These are phyloP conservation scores for Paraconiothyrium sp. DNA, from an alignment of 2,329 filamentous ascomycete species.

Conservation along the genomic window DNA sequence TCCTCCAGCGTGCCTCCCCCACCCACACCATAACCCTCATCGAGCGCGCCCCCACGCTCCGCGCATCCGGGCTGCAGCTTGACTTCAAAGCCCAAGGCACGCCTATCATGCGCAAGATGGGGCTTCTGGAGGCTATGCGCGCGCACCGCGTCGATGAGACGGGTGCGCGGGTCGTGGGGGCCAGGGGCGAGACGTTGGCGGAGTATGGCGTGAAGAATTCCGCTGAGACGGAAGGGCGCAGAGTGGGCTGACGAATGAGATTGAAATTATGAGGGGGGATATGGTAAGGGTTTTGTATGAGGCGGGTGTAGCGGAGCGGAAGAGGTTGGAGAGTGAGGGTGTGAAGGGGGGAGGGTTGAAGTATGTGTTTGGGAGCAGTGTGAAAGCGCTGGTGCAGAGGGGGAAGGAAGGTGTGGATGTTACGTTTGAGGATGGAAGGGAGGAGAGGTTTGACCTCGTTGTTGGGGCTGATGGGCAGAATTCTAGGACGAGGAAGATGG, in stretches of 20 bases:
- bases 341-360: constrained; percentile 32
- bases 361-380: constrained; percentile 38
- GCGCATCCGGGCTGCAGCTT: constrained; percentile 57
- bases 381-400: constrained; percentile 42
- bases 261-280: constrained; percentile 63
- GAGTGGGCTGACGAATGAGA: constrained; percentile 25
- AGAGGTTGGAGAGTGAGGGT: constrained; percentile 28
- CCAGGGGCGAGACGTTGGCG: constrained; percentile 27
- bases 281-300: constrained; percentile 60
- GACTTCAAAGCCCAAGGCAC: constrained; percentile 57
- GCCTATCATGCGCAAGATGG: constrained; percentile 53
- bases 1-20: constrained; percentile 55
- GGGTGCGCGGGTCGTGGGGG: constrained; percentile 50
- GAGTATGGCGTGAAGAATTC: constrained; percentile 24
- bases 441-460: constrained; percentile 60
- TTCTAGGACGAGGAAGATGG: constrained; percentile 52
- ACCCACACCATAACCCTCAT: constrained; percentile 51
- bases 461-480: constrained; percentile 65
- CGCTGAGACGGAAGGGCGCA: constrained; percentile 41
- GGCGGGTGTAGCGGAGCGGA: constrained; percentile 53
- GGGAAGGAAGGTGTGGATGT: constrained; percentile 45
- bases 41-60: constrained; percentile 54
- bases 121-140: constrained; percentile 49
- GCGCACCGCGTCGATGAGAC: constrained; percentile 48
- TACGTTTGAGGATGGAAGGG: constrained; percentile 55